Base-by-base conservation (phyloP, 2,329 filamentous ascomycete species). In the Pyricularia sp. region DNA sequence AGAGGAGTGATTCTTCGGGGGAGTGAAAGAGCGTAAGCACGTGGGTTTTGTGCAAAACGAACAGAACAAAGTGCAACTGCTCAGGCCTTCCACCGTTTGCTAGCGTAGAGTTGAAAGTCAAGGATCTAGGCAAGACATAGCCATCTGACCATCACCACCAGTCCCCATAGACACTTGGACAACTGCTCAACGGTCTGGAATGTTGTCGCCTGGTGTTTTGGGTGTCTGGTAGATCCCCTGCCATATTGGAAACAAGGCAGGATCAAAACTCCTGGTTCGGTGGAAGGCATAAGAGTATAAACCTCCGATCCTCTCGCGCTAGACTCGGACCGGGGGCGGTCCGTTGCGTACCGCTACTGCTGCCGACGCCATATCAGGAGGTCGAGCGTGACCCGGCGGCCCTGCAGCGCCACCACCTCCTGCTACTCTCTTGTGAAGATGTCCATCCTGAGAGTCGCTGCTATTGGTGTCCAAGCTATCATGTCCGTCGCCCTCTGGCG, bases 381-480 rank as follows among this genome's bases (percentile, higher is more conserved):
- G 53, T 28, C 53, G n/a, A 9, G 53, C 22, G 22, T 57, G 53
- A 57, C 53, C 53, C 16, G 53, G 53, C 22, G 53, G 53, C 53
- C 19, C 49, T 8, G 19, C 49, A 24, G 53, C 24, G 8, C 53
- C 53, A 57, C 16, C 10, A 57, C 24, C 53, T 26, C 7, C 53
- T 26, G 53, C 53, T 26, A 57, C n/a, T 57, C 53, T 57, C 53
- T 57, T 57, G 53, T 57, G 53, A 24, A 57, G 24, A 57, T 57
- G n/a, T 28, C 53, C 65, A 2, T 63, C 60, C 31, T 26, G 49
- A 16, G 44, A 62, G 9, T 60, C 65, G n/a, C 31, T 59, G 22
- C 62, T 57, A 13, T 62, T 64, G 49, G 63, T 65, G 24, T 67
- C 67, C 19, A 57, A 26, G 10, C 22, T 57, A 26, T 57, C 53